Evolutionary conservation across 352 stramenopile genomes (phyloP), one percentile per base, ranked within the genome.

Genomic region (Globisporangium sylvaticum): DNA sequence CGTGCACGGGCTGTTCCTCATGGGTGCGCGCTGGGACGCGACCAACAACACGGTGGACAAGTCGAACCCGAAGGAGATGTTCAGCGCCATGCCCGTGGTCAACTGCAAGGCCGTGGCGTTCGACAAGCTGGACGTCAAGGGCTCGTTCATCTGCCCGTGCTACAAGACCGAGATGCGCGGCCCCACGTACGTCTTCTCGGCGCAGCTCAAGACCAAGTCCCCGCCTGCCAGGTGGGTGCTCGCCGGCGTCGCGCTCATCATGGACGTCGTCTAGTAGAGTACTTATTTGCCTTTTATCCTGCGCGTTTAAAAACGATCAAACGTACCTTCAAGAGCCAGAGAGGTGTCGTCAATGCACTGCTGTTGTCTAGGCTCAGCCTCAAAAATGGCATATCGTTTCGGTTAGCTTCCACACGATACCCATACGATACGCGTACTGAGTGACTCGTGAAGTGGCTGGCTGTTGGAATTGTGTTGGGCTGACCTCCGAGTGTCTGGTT

Each of bases 61-160:
- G 37, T 98, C 89, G 22, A 86, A 96, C 62, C 97, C 97, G 15
- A 99, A 99, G 75, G 97, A 99, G 73, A 99, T 99, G 94, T 99
- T 98, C 70, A 98, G 84, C 46, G 63, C 83, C 25, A 98, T 99
- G 94, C 97, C 97, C 24, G 90, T 99, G 58, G 98, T 99, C 74
- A 98, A 99, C 75, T 97, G 98, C 72, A 98, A 98, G 72, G 97
- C 96, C 31, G 93, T 99, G 14, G 88, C 93, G 0, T 77, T 89
- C 6, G 97, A 99, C 70, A 98, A 98, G 66, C 87, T 97, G 3
- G 97, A 99, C 58, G 63, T 97, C 37, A 98, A 97, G 59, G 96
- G 94, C 3, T 86, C 98, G 29, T 99, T 97, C 75, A 66, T 97
- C 5, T 99, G 97, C 71, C 97, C 97, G 27, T 95, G 90, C 54